Conservation (phyloP, 2,329 filamentous ascomycete species). For the Parasarocladium wereldwijsianum region DNA sequence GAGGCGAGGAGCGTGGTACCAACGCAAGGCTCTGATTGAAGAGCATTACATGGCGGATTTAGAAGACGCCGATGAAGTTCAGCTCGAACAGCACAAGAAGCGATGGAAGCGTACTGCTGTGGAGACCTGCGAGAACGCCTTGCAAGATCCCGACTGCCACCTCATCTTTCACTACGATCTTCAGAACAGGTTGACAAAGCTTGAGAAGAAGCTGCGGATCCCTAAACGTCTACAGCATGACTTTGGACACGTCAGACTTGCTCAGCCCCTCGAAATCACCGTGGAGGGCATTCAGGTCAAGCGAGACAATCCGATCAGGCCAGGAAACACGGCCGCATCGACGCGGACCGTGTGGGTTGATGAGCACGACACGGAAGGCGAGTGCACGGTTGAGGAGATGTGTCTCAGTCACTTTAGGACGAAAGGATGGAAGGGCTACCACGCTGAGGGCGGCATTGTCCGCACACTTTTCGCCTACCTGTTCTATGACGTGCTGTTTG, state of each 20-base stretch:
- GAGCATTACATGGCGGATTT: constrained; percentile 81
- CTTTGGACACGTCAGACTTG: constrained; percentile 72
- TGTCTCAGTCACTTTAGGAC: constrained; percentile 74
- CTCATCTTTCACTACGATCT: constrained; percentile 88
- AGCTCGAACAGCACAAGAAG: constrained; percentile 48
- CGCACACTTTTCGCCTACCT: constrained; percentile 84
- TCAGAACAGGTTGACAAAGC: constrained; percentile 82
- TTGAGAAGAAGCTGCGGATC: constrained; percentile 73
- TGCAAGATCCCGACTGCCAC: constrained; percentile 82
- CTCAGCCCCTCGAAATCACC: constrained; percentile 58
- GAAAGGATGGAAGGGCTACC: constrained; percentile 86
- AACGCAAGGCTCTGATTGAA: constrained; percentile 83
- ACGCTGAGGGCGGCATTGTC: constrained; percentile 81
- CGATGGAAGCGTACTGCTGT: constrained; percentile 69
- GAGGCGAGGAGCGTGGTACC: constrained; percentile 83
- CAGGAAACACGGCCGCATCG: constrained; percentile 26
- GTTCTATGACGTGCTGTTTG: constrained; percentile 85
- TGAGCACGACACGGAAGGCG: constrained; percentile 48
- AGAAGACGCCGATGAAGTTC: constrained; percentile 20
- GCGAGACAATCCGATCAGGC: constrained; percentile 31
- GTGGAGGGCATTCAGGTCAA: constrained; percentile 69
- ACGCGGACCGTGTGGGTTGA: constrained; percentile 84
- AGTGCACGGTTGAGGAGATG: constrained; percentile 88
- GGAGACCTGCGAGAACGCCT: constrained; percentile 67
- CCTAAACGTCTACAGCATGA: constrained; percentile 81